Base-by-base conservation (phyloP, 768 basidiomycete species). In the Lanmaoa rubissima region DNA sequence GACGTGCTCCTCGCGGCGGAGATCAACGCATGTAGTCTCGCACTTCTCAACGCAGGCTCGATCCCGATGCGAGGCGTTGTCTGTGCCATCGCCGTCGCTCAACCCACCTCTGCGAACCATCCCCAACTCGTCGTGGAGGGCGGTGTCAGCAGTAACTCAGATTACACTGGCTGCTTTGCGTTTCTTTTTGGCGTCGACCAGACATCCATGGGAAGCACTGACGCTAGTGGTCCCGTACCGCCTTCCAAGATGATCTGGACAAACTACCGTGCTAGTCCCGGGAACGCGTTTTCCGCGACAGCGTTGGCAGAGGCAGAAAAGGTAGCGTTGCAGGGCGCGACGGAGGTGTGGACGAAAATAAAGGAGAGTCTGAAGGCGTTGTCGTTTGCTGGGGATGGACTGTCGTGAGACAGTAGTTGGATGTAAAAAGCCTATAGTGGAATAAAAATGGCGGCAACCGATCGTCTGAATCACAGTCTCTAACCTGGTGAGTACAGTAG, bases 11-110 rank as follows among this genome's bases (percentile, higher is more conserved):
- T 82, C 2, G 85, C 90, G 0, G 79, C 86, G 2, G 74, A 85
- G 69, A 82, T 91, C 60, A 92, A 93, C 59, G 86, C 90, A 0
- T 78, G 81, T 60, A 82, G 82, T 6, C 73, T 90, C 1, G 86
- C 91, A 1, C 74, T 92, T 9, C 66, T 93, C 32, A 86, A 84
- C 44, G 81, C 88, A 0, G 82, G 83, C 0, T 88, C 88, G 2
- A 72, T 93, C 0, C 84, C 88, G 0, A 85, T 92, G 88, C 75
- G 79, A 3, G 88, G 89, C 1, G 82, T 87, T n/a, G 79, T 88
- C 1, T 85, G 85, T 51, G 90, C 90, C 5, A 80, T 87, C 2
- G 74, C 86, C 0, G 76, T 88, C 1, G 83, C 82, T 1, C 74
- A 74, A 14, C 47, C 73, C 7, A 38, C 38, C 21, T 46, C 60